Evolutionary conservation across 1,139 yeast species (phyloP), one percentile per base, ranked within the genome.

Genomic region (Yamadazyma epiphylla): DNA sequence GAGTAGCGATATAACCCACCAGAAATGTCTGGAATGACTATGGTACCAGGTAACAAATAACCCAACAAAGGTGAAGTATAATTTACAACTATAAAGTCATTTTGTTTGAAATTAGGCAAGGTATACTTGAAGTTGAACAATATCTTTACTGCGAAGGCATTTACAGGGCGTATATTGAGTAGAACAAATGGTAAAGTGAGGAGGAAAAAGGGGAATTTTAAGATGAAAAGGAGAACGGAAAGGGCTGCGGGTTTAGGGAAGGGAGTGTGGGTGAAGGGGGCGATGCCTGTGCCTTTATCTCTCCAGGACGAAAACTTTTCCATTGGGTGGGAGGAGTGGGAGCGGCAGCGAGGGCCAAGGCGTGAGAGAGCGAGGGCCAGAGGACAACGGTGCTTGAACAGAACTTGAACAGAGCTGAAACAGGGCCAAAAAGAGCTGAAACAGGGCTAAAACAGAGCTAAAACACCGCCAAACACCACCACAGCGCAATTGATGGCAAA

Each of bases 231-330:
- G 3, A 43, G 21, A 5, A 36, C 12, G 15, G 31, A 23, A n/a
- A 33, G 16, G 15, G 24, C 23, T 23, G 19, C 13, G 27, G 29
- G 22, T 29, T 22, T 16, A 13, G 54, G 54, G 31, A 42, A 48
- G 27, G 44, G 55, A 4, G 44, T 51, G 0, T 88, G 87, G 60
- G 79, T 64, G 41, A 82, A 83, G 3, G 94, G 94, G 1, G 87
- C 75, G 12, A 82, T 80, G n/a, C 94, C 94, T 3, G 91, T 82
- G 3, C 86, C 86, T 43, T 77, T 80, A 47, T 83, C 94, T 52
- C 89, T 71, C 76, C 80, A 83, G 37, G 69, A 68, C 22, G 86
- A 76, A 55, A 74, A 82, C 56, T 81, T 81, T 53, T 82, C 94
- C 94, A 82, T 81, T 2, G 5, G 25, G 5, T 4, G 4, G 24